Percentiles rank a stretch among this genome's conserved stretches.
These are phyloP conservation scores for Fusarium poae DNA, from an alignment of 2,329 filamentous ascomycete genomes.

Conservation along the genomic window DNA sequence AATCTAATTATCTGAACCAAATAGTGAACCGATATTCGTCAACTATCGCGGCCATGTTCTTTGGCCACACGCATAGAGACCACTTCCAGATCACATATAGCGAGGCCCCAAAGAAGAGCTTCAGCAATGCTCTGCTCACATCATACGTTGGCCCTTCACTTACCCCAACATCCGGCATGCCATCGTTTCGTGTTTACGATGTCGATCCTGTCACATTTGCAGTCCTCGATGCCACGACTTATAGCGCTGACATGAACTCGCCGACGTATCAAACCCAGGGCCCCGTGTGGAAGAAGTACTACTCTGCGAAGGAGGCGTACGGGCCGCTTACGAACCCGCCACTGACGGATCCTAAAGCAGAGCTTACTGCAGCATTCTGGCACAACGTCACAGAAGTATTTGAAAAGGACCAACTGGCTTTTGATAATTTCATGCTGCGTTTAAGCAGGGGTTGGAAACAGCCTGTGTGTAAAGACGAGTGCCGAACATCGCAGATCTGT, in stretches of 20 bases:
- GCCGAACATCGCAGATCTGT: conserved; percentile 63
- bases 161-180: conserved; percentile 67
- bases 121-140: conserved; percentile 61
- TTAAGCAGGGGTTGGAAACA: conserved; percentile 62
- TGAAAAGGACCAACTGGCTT: conserved; percentile 58
- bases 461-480: conserved; percentile 58
- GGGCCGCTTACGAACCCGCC: conserved; percentile 60
- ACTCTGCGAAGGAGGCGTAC: conserved; percentile 68
- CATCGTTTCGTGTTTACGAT: conserved; percentile 70
- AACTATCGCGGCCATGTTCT: conserved; percentile 69
- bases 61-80: conserved; percentile 69
- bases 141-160: conserved; percentile 68
- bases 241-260: conserved; percentile 65
- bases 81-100: conserved; percentile 68
- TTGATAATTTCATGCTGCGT: conserved; percentile 61
- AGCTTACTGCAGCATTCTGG: conserved; percentile 71
- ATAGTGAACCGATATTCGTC: conserved; percentile 66
- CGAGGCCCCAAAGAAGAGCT: conserved; percentile 58
- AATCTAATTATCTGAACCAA: conserved; percentile 66
- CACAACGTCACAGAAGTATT: conserved; percentile 67
- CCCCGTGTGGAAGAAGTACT: conserved; percentile 67
- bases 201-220: conserved; percentile 69
- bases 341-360: conserved; percentile 52
- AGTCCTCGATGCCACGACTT: conserved; percentile 66
- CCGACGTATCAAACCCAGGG: conserved; percentile 58